Percentiles rank a stretch among this genome's conserved stretches.
Conservation (phyloP, 345 rosid genomes). For the Eutrema japonicum region DNA sequence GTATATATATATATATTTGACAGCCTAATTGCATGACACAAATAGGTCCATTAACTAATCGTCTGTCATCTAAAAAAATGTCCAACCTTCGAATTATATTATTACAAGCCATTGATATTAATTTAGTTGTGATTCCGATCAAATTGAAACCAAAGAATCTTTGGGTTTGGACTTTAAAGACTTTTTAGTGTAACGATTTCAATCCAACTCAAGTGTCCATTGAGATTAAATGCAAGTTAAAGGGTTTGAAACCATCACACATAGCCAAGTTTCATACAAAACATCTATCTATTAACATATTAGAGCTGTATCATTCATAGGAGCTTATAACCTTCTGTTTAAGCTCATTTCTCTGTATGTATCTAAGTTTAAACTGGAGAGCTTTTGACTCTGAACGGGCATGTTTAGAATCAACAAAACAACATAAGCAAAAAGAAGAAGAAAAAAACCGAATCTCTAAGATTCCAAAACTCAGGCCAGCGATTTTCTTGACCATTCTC, state of each 20-base stretch:
- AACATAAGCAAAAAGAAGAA: background rate
- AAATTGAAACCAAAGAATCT: too few species aligned
- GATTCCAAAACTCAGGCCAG: conserved; percentile 60
- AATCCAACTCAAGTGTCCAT: background rate
- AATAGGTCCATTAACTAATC: too few species aligned
- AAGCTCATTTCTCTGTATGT: conserved; percentile 25
- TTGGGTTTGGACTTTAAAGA: too few species aligned
- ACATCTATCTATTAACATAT: conserved; percentile 21
- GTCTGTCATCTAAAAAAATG: too few species aligned
- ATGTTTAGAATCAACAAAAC: conserved; percentile 18
- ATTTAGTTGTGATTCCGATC: too few species aligned
- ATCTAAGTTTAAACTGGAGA: conserved; percentile 2
- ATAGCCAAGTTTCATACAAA: conserved; percentile 10
- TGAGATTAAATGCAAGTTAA: background rate
- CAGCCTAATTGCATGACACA: background rate
- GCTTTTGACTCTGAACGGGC: background rate
- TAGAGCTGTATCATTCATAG: background rate
- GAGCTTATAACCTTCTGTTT: conserved; percentile 13
- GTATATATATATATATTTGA: too few species aligned
- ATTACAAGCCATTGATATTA: too few species aligned
- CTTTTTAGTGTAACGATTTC: too few species aligned
- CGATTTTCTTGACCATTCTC: conserved; percentile 97
- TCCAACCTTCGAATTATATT: too few species aligned
- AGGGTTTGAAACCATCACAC: background rate
- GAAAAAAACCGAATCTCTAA: background rate